Evolutionary conservation across 305 asterid genomes (phyloP).

Genomic region (Fraxinus xanthoxyloides): DNA sequence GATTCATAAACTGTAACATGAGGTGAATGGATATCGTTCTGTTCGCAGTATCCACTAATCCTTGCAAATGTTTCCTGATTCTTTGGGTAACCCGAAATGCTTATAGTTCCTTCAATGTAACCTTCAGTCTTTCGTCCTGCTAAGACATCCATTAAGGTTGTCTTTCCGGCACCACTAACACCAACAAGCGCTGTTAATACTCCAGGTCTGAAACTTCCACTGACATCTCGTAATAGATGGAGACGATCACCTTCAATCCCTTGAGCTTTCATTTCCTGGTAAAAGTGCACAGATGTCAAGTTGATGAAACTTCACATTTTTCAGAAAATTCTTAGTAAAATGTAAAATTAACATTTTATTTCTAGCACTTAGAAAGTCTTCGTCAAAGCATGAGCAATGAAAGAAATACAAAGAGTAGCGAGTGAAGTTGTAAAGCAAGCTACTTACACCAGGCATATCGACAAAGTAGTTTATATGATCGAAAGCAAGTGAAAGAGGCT

Average conservation of each 20-base stretch:
- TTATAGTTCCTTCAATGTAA: constrained; percentile 33
- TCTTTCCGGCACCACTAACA: constrained; percentile 10
- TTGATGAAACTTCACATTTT: not conserved
- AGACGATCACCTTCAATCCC: constrained; percentile 33
- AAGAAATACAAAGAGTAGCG: not conserved
- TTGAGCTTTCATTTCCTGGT: constrained; percentile 42
- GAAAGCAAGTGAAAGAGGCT: constrained; percentile 36
- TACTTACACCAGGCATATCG: constrained; percentile 46
- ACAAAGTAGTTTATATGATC: constrained; percentile 37
- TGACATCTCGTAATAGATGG: constrained; percentile 35
- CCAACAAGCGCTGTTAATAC: constrained; percentile 43
- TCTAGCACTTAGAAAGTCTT: not conserved
- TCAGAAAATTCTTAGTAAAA: not conserved
- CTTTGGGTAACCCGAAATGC: constrained; percentile 42
- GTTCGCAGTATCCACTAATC: constrained; percentile 45
- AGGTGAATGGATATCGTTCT: constrained; percentile 43
- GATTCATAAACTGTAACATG: constrained; percentile 44
- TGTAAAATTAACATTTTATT: not conserved
- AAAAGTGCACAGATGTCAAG: not conserved
- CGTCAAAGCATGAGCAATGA: not conserved
- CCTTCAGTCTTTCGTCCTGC: constrained; percentile 46
- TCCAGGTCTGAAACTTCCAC: constrained; percentile 43
- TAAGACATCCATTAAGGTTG: constrained; percentile 48
- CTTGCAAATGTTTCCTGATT: constrained; percentile 40
- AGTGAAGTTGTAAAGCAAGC: not conserved